A percentile compares a stretch with the other conserved stretches of the same genome.
Evolutionary conservation across 352 stramenopile species (phyloP).

Genomic region (Globisporangium nodosum): DNA sequence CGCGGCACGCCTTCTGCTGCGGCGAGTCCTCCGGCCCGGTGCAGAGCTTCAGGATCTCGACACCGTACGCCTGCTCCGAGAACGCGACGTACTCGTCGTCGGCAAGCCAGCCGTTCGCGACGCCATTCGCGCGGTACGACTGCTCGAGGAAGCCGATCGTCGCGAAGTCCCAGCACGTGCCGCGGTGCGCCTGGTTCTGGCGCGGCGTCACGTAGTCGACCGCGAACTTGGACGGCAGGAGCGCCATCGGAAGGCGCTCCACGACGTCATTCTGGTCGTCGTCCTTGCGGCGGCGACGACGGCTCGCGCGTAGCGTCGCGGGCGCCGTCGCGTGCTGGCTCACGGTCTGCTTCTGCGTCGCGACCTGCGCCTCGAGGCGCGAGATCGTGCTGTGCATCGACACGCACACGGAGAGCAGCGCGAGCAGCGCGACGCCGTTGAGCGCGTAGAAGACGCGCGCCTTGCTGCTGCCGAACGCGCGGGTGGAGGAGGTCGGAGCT

Average conservation of each 20-base stretch:
- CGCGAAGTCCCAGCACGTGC: constrained; percentile 82
- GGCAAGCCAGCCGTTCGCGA: constrained; percentile 61
- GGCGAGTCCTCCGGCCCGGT: constrained; percentile 48
- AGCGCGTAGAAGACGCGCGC: constrained; percentile 38
- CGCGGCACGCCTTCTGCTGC: constrained; percentile 65
- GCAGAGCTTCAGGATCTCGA: constrained; percentile 67
- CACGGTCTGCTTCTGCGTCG: constrained; percentile 2
- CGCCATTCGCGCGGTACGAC: constrained; percentile 65
- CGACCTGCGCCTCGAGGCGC: constrained; percentile 33
- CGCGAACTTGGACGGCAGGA: constrained; percentile 75
- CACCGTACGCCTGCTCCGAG: constrained; percentile 76
- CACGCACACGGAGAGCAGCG: constrained; percentile 50
- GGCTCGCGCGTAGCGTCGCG: constrained; percentile 3
- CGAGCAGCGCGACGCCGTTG: constrained; percentile 53
- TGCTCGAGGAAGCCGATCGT: constrained; percentile 76
- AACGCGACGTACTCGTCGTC: constrained; percentile 72
- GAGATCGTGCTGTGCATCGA: constrained; percentile 73
- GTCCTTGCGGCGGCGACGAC: constrained; percentile 3
- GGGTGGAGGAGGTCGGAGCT: not conserved
- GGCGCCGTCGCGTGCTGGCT: not conserved
- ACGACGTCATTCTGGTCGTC: not conserved
- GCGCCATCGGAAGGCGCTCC: constrained; percentile 51
- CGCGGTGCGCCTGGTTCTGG: constrained; percentile 66
- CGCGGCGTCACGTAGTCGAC: constrained; percentile 74
- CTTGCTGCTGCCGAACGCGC: constrained; percentile 22